These are phyloP conservation scores for Knufia petricola DNA, from an alignment of 2,329 filamentous ascomycete genomes.

Conservation along the genomic window DNA sequence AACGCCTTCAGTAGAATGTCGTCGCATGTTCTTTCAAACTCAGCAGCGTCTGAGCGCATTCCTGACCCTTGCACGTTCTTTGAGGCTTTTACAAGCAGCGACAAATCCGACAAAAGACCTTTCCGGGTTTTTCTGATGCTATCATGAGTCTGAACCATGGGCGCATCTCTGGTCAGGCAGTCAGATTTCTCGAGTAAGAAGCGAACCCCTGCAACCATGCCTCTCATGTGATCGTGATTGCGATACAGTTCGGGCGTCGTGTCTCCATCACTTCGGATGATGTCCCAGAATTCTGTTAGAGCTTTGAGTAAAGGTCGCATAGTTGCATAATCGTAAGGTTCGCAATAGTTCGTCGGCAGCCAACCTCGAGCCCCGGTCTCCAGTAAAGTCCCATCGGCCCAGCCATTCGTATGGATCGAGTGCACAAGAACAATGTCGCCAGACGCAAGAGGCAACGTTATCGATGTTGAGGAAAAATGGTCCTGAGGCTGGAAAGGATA, in stretches of 20 bases:
- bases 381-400: constrained; percentile 90
- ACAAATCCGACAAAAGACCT: constrained; percentile 78
- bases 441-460: constrained; percentile 78
- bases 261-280: constrained; percentile 66
- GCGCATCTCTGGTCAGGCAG: constrained; percentile 74
- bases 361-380: constrained; percentile 80
- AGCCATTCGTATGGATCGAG: constrained; percentile 94
- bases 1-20: constrained; percentile 91
- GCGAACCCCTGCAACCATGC: constrained; percentile 84
- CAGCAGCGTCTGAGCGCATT: constrained; percentile 25
- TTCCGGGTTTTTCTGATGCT: constrained; percentile 72
- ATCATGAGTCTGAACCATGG: constrained; percentile 64
- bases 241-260: constrained; percentile 70
- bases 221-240: constrained; percentile 88
- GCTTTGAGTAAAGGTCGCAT: constrained; percentile 79
- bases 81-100: constrained; percentile 76
- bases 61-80: constrained; percentile 61
- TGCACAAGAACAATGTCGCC: constrained; percentile 91
- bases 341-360: constrained; percentile 97
- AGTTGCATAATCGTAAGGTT: constrained; percentile 80
- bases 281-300: constrained; percentile 83
- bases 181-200: constrained; percentile 80
- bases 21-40: constrained; percentile 66
- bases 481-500: constrained; percentile 80
- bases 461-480: constrained; percentile 68